Base-by-base conservation (phyloP, 2,329 filamentous ascomycete genomes). In the Scedosporium apiospermum region DNA sequence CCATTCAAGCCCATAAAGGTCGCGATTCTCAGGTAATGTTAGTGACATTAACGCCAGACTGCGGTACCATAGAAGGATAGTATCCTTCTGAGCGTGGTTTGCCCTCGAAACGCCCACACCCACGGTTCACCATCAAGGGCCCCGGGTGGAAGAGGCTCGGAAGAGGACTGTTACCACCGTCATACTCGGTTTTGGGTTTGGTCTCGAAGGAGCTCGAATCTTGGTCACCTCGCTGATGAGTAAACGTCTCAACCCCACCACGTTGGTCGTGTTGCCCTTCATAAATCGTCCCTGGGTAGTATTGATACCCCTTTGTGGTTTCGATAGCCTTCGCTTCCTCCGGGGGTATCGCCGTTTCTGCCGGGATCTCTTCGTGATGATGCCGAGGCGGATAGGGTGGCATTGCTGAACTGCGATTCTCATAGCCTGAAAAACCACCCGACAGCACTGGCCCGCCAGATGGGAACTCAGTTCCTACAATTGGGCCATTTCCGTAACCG, bases 311-410 rank as follows among this genome's bases (percentile, higher is more conserved):
- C 65, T 82, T 83, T 14, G 76, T 70, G 12, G 72, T 76, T 0
- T 77, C 74, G 51, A 84, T 78, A 2, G 75, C 70, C 69, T 84
- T 83, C 21, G 77, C 76, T 10, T 84, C 80, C 18, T 84, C 80
- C 1, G 78, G 65, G 6, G 80, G 74, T 42, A 86, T 79, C 62
- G 81, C 76, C 1, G 80, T 73, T 58, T 85, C 82, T 59, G 77
- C 71, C 0, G 76, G 76, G 49, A 84, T 74, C 4, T 83, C 79
- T 60, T 81, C 78, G 60, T 80, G 78, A 59, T 79, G 78, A 61
- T 80, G 76, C 14, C 76, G 76, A 14, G 71, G 71, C 21, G 76
- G 75, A 64, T 80, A 80, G 64, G 79, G 76, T 18, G 60, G 60
- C 38, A 69, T 67, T 41, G 72, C 68, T 1, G 30, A 26, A 18